Conservation (phyloP, 352 stramenopile species). For the Pythium myriotylum region DNA sequence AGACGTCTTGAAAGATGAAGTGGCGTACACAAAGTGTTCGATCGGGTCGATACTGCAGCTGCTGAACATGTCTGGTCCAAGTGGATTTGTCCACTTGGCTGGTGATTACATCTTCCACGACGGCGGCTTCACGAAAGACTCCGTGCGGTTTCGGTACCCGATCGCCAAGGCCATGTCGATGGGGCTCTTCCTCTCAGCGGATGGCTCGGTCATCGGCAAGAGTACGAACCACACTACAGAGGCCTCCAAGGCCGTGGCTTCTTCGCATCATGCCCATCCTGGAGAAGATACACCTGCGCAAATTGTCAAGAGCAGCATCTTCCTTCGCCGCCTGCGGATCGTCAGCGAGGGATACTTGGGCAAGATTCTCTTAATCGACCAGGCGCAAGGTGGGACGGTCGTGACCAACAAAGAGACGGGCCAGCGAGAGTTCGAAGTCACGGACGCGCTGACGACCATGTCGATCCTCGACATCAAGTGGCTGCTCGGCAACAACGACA, state of each 20-base stretch:
- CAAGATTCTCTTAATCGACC: slow-evolving; percentile 41
- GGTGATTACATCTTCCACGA: slow-evolving; percentile 54
- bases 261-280: too few species aligned
- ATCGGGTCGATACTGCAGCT: slow-evolving; percentile 47
- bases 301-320: slow-evolving; percentile 40
- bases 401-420: slow-evolving; percentile 30
- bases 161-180: slow-evolving; percentile 42
- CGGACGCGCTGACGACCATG: slow-evolving; percentile 25
- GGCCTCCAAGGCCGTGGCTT: too few species aligned
- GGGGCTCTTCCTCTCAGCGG: slow-evolving; percentile 23
- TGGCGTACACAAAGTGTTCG: slow-evolving; percentile 37
- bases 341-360: slow-evolving; percentile 41
- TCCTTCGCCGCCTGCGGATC: slow-evolving; percentile 42
- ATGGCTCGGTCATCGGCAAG: not conserved
- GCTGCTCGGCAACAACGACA: slow-evolving; percentile 16
- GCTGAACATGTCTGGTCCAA: slow-evolving; percentile 53
- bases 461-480: slow-evolving; percentile 14
- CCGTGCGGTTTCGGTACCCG: slow-evolving; percentile 35
- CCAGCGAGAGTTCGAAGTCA: slow-evolving; percentile 40
- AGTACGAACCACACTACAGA: too few species aligned
- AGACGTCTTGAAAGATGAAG: slow-evolving; percentile 25
- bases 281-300: too few species aligned
- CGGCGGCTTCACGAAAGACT: slow-evolving; percentile 36
- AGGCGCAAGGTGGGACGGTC: slow-evolving; percentile 31
- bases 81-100: slow-evolving; percentile 43